phyloP scores from a whole-genome alignment of 2,329 filamentous ascomycete genomes.

The Arachnopeziza araneosa region DNA sequence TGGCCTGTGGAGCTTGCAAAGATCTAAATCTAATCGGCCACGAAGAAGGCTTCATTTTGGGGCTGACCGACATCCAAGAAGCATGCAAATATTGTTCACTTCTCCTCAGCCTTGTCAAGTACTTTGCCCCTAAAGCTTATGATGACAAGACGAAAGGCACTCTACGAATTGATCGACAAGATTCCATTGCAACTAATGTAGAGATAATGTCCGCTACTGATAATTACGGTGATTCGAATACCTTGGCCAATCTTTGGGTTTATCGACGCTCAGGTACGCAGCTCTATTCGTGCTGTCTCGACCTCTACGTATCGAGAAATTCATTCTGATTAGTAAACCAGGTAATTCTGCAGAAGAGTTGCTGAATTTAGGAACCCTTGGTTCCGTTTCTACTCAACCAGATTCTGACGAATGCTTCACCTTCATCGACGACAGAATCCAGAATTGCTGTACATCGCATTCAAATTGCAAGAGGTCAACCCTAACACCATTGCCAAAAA shows the following conservation, averaged over 20 bases:
- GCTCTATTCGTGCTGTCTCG: not conserved
- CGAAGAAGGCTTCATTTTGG: conserved; percentile 3
- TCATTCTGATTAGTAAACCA: too few relatives aligned
- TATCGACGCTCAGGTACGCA: conserved; percentile 1
- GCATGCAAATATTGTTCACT: conserved; percentile 4
- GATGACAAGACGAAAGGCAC: conserved; percentile 13
- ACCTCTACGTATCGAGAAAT: too few relatives aligned
- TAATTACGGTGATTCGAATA: not conserved
- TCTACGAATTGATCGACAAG: not conserved
- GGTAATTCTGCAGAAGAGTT: not conserved
- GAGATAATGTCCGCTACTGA: conserved; percentile 3
- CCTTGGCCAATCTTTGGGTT: conserved; percentile 5
- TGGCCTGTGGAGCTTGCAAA: not conserved
- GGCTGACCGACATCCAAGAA: conserved; percentile 2
- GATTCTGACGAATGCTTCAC: conserved; percentile 1
- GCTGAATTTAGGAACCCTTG: conserved; percentile 2
- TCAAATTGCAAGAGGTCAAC: not conserved
- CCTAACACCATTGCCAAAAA: conserved; percentile 4
- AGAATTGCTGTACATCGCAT: conserved; percentile 3
- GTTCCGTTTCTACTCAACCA: not conserved
- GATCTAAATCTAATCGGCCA: not conserved
- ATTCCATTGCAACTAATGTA: conserved; percentile 2
- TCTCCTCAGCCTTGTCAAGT: conserved; percentile 2
- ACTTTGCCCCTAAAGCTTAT: conserved; percentile 22
- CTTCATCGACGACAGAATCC: conserved; percentile 1